A percentile compares a stretch with the other conserved stretches of the same genome.
These are phyloP conservation scores for Hanseniaspora uvarum DNA, from an alignment of 1,139 yeast genomes.

Conservation along the genomic window DNA sequence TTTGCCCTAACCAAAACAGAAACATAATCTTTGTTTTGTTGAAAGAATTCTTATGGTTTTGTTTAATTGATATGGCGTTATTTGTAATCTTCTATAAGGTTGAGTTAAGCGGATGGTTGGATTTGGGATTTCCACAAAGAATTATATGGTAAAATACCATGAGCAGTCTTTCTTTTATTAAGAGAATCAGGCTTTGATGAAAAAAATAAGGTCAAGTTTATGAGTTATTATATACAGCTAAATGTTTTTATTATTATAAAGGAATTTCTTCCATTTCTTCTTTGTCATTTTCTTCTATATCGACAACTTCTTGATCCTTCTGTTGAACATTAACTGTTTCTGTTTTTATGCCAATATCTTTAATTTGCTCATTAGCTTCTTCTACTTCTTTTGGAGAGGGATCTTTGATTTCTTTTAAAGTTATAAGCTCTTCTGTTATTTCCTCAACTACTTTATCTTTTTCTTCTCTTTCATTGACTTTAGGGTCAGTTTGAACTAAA, in stretches of 20 bases:
- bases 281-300: constrained; percentile 24
- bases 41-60: constrained; percentile 53
- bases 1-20: constrained; percentile 36
- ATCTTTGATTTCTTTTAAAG: not conserved
- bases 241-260: not conserved
- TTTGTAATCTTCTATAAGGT: constrained; percentile 47
- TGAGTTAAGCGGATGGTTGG: constrained; percentile 55
- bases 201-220: not conserved
- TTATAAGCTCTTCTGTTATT: not conserved
- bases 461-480: constrained; percentile 15
- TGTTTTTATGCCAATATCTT: no score
- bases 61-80: constrained; percentile 44
- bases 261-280: constrained; percentile 6
- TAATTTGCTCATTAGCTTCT: no score
- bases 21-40: constrained; percentile 26
- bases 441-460: constrained; percentile 21
- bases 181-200: not conserved
- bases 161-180: not conserved
- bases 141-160: constrained; percentile 64
- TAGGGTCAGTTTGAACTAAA: constrained; percentile 13
- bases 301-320: not conserved
- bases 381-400: not conserved
- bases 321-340: not conserved
- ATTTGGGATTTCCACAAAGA: constrained; percentile 54
- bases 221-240: not conserved